phyloP scores from a whole-genome alignment of 495 filamentous ascomycete species.

The Lasiosphaeris hirsuta region DNA sequence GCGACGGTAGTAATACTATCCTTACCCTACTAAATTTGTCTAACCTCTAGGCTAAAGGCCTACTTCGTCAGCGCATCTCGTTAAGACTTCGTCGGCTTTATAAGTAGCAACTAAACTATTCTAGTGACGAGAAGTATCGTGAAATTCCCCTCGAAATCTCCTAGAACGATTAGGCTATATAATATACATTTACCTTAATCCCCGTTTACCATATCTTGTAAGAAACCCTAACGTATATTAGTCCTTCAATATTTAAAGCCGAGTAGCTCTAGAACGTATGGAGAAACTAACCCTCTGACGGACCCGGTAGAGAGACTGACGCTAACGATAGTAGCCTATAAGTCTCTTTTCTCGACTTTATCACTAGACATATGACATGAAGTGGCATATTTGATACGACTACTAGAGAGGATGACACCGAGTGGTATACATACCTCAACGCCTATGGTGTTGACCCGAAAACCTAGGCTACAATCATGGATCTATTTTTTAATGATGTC shows the following conservation, averaged over 20 bases:
- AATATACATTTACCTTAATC: not conserved
- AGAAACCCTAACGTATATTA: not conserved
- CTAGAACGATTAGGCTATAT: conserved; percentile 24
- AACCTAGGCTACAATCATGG: not conserved
- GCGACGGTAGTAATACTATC: too few species aligned
- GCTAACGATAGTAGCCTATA: not conserved
- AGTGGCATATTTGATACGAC: not conserved
- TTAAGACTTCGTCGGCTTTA: too few species aligned
- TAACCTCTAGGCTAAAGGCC: too few species aligned
- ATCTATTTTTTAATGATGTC: not conserved
- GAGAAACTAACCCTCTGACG: not conserved
- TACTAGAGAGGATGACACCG: not conserved
- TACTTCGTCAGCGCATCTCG: too few species aligned
- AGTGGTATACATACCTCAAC: not conserved
- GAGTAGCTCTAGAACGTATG: not conserved
- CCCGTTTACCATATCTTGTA: not conserved
- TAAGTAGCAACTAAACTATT: too few species aligned
- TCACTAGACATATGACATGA: not conserved
- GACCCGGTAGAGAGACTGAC: not conserved
- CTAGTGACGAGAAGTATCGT: too few species aligned
- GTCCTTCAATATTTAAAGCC: not conserved
- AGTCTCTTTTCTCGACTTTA: not conserved
- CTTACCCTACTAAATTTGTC: too few species aligned
- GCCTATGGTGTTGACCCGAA: not conserved
- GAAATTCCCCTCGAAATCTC: too few species aligned